phyloP scores from a whole-genome alignment of 495 filamentous ascomycete species.

The Platismatia glauca region DNA sequence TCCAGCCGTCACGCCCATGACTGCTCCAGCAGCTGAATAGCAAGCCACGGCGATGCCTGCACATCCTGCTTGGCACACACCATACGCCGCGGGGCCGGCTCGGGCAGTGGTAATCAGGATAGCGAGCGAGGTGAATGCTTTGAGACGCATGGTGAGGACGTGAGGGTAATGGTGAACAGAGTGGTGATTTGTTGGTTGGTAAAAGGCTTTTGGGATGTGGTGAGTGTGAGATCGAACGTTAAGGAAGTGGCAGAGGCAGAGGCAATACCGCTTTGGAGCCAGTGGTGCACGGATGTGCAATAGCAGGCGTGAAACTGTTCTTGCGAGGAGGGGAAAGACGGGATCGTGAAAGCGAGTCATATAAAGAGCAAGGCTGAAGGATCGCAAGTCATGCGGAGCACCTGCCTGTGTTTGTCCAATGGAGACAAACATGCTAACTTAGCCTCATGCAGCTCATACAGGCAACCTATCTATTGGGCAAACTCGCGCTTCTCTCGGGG shows the following conservation, averaged over 20 bases:
- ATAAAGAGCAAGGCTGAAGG: neutral
- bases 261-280: neutral
- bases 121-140: neutral
- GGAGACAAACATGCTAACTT: neutral
- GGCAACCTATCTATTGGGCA: too few relatives aligned
- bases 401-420: neutral
- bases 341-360: neutral
- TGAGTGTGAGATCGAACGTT: neutral
- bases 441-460: neutral
- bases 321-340: neutral
- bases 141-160: neutral
- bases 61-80: constrained; percentile 44
- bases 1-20: constrained; percentile 38
- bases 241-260: neutral
- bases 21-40: constrained; percentile 41
- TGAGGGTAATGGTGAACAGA: too few relatives aligned
- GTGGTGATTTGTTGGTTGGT: too few relatives aligned
- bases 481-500: too few relatives aligned
- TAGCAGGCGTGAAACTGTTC: too few relatives aligned
- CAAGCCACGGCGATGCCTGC: constrained; percentile 42
- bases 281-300: neutral
- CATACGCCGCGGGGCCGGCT: constrained; percentile 37
- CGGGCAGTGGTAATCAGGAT: constrained; percentile 10
- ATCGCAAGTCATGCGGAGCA: neutral
- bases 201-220: neutral